Evolutionary conservation across 2,329 filamentous ascomycete genomes (phyloP).

Genomic region (Epicoccum nigrum): DNA sequence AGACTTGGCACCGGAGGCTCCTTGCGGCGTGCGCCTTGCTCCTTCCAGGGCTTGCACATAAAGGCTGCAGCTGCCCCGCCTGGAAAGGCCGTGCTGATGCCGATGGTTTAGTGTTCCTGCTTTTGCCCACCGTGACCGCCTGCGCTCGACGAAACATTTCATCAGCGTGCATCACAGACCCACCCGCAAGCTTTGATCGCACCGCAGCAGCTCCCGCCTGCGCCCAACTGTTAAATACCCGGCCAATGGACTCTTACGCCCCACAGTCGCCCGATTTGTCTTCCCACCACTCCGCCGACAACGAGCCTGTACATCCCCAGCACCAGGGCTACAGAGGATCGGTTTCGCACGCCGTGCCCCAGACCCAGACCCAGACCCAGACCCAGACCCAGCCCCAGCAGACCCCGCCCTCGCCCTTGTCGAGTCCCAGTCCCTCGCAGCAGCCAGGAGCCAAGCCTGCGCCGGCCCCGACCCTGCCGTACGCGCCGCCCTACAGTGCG

Average conservation of each 20-base stretch:
- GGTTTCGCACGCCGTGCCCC: slow-evolving; percentile 38
- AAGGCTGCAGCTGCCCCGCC: slow-evolving; percentile 14
- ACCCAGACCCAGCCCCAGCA: too few relatives aligned
- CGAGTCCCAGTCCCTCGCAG: slow-evolving; percentile 22
- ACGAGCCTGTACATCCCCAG: slow-evolving; percentile 46
- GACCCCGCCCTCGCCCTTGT: slow-evolving; percentile 27
- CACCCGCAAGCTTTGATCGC: slow-evolving; percentile 23
- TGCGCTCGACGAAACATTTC: slow-evolving; percentile 5
- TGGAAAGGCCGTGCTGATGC: slow-evolving; percentile 4
- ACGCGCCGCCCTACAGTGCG: slow-evolving; percentile 42
- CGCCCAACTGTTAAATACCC: slow-evolving; percentile 21
- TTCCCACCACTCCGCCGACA: slow-evolving; percentile 52
- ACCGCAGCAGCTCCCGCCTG: slow-evolving; percentile 10
- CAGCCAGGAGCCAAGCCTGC: slow-evolving; percentile 16
- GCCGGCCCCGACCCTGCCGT: slow-evolving; percentile 17
- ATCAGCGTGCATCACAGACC: slow-evolving; percentile 16
- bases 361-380: too few relatives aligned
- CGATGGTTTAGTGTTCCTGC: slow-evolving; percentile 6
- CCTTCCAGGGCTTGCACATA: slow-evolving; percentile 11
- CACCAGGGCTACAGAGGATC: slow-evolving; percentile 47
- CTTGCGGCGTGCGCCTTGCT: too few relatives aligned
- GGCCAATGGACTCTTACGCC: slow-evolving; percentile 47
- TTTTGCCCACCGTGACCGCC: slow-evolving; percentile 17
- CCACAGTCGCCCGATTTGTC: slow-evolving; percentile 57
- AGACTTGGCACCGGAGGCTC: slow-evolving; percentile 4